Conservation (phyloP, 257 asterid species). For the Solanum acaule region DNA sequence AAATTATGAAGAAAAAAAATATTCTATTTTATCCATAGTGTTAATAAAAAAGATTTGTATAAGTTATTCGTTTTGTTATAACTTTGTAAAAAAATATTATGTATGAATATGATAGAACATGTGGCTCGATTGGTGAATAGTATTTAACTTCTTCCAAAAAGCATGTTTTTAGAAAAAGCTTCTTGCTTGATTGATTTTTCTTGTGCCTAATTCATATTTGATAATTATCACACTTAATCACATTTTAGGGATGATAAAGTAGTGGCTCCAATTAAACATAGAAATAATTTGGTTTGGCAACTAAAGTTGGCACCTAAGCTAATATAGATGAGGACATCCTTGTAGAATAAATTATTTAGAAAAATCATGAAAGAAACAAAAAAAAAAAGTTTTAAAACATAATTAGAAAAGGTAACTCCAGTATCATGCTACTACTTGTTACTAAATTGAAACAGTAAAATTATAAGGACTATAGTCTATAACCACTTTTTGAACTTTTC, state of each 20-base stretch:
- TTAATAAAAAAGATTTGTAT: not conserved
- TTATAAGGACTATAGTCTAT: not conserved
- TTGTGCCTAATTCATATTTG: not conserved
- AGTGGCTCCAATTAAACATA: not conserved
- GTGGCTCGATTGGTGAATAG: not conserved
- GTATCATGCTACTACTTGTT: not conserved
- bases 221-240: not conserved
- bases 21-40: not conserved
- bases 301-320: not conserved
- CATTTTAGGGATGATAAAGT: not conserved
- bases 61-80: not conserved
- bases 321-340: not conserved
- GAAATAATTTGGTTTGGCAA: not conserved
- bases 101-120: not conserved
- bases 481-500: not conserved
- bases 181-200: not conserved
- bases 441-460: not conserved
- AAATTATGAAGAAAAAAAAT: not conserved
- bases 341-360: not conserved
- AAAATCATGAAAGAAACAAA: not conserved
- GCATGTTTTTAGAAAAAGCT: not conserved
- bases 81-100: not conserved
- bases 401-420: not conserved
- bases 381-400: not conserved
- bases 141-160: not conserved